Base-by-base conservation (phyloP, 2,329 filamentous ascomycete genomes). In the Corynespora cassiicola region DNA sequence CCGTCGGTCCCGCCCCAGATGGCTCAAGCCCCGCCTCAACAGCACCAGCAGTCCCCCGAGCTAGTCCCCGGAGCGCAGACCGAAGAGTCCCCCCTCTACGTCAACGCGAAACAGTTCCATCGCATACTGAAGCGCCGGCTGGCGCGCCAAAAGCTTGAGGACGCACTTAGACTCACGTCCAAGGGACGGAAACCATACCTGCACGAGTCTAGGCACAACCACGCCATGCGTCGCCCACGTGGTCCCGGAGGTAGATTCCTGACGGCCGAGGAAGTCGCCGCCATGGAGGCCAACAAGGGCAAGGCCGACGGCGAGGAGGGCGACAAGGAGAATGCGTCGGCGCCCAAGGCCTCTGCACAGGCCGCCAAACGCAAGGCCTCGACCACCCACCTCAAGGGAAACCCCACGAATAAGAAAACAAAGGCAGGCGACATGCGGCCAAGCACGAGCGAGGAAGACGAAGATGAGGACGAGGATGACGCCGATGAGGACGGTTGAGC, bases 51-150 rank as follows among this genome's bases (percentile, higher is more conserved):
- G 47, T 92, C 90, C 1, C 88, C 90, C 6, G 91, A 96, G 64
- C 82, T 94, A 57, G 80, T 87, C 1, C 75, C 86, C 6, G 78
- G 75, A 10, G 80, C 80, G 10, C 62, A 54, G 32, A 84, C 85
- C 4, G 94, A 97, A 66, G 94, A 99, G 64, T 92, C 92, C 0
- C 94, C 94, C 0, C 76, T 99, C 1, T 99, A 99, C 57, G 94
- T 99, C 61, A 99, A 99, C 60, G 94, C 94, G 5, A 99, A 99
- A 69, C 94, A 99, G 62, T 99, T 99, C 56, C 94, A 99, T 66
- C 87, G 94, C 17, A 99, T 99, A 31, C 73, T 99, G 37, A 97
- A 99, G 76, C 82, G 94, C 41, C 83, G 94, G 42, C 90, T 97
- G 49, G 94, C 94, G 6, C 82, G 94, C 21, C 94, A 97, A 69